Evolutionary conservation across 768 basidiomycete species (phyloP), one percentile per base, ranked within the genome.

Genomic region (Hypholoma sublateritium): DNA sequence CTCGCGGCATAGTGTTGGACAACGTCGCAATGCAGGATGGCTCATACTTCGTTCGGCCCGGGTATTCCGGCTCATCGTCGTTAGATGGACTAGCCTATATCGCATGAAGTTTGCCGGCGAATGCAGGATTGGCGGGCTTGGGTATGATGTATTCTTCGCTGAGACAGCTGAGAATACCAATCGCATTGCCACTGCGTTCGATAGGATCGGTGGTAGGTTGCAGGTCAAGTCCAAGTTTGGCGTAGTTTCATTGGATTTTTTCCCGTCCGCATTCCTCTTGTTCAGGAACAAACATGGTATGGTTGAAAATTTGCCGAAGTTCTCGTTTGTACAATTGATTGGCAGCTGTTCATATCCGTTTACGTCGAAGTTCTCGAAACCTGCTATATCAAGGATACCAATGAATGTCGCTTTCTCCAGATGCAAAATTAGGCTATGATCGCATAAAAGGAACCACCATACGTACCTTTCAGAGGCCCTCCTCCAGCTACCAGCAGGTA

Each of bases 101-200:
- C 13, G 81, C 77, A 63, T 93, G 82, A 2, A 98, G 82, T 72
- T 98, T 98, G 73, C 92, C 85, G 32, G 94, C 93, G 75, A 99
- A 98, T 0, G 95, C 98, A 42, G 84, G 74, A 70, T 99, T 96
- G 12, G 90, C 93, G 3, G 96, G 96, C 69, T 93, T 94, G n/a
- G 96, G 97, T 96, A 98, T 99, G 72, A 99, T 98, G 69, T 96
- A 98, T 61, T 98, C 96, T 69, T 98, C 97, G 69, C 98, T 96
- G 35, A 99, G 75, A 65, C 90, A 88, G 59, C 93, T 92, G 44
- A 99, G 80, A 58, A 98, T 89, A 52, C 97, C 97, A 60, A 98
- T 94, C 0, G 77, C 76, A 50, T 80, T 84, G 16, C 90, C 85
- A 53, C 86, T 87, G 11, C 89, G 78, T 72, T 98, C 97, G 65